Percentiles rank a stretch among this genome's conserved stretches.
These are phyloP conservation scores for Raphanus hybrid DNA, from an alignment of 441 rosid species.

Conservation along the genomic window DNA sequence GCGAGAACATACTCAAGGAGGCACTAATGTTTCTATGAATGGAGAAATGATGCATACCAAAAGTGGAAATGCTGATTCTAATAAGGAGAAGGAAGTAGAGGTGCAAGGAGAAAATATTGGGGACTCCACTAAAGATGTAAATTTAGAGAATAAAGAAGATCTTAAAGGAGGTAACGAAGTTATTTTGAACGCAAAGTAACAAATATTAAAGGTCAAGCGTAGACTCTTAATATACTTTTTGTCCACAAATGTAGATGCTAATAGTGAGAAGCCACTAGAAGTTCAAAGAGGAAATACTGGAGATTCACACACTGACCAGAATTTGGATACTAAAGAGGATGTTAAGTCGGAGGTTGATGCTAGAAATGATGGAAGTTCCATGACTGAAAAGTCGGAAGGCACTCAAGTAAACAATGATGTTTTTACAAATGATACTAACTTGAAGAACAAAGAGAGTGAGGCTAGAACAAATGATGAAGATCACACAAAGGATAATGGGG, in stretches of 20 bases:
- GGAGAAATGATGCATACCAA: background rate
- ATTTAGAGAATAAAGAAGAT: slow-evolving; percentile 9
- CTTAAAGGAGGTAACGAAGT: background rate
- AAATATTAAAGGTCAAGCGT: background rate
- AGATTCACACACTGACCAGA: background rate
- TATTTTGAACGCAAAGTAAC: background rate
- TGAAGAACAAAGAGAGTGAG: slow-evolving; percentile 11
- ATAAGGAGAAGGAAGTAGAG: background rate
- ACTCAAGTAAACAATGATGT: background rate
- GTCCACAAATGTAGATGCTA: background rate
- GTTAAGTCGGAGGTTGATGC: background rate
- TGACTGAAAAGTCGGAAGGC: background rate
- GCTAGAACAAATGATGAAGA: slow-evolving; percentile 4
- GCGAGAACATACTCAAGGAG: slow-evolving; percentile 4
- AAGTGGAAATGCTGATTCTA: background rate
- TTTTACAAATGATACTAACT: background rate
- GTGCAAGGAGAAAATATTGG: slow-evolving; percentile 1
- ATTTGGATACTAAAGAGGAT: background rate
- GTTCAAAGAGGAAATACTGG: background rate
- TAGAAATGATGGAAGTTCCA: background rate
- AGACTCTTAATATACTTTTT: background rate
- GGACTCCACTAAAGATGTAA: background rate
- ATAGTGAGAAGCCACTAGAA: background rate
- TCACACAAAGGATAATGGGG: background rate
- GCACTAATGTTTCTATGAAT: background rate